Conservation (phyloP, 176 grass and related monocot genomes). For the Avena eriantha region DNA sequence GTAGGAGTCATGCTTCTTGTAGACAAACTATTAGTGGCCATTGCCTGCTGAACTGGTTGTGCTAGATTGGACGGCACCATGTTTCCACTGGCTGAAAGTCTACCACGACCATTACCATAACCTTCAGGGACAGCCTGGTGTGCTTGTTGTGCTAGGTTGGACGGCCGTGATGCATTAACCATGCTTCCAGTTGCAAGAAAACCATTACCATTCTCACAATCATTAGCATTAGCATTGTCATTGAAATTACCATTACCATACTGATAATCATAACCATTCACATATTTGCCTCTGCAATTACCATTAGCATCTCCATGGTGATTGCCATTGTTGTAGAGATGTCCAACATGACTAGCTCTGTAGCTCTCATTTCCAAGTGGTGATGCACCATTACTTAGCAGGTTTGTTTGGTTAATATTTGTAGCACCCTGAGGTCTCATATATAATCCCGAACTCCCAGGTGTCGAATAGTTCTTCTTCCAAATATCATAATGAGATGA, state of each 20-base stretch:
- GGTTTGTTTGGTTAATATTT: constrained; percentile 2
- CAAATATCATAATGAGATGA: not conserved
- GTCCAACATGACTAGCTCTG: not conserved
- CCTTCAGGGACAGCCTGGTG: too few species aligned
- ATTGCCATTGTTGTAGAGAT: not conserved
- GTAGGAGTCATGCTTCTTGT: not conserved
- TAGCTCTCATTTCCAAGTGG: not conserved
- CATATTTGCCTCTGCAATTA: not conserved
- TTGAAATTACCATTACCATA: not conserved
- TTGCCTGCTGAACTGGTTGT: not conserved
- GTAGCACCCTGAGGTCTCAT: not conserved
- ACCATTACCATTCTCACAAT: too few species aligned
- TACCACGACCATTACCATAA: too few species aligned
- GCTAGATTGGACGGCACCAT: not conserved
- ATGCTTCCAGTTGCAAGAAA: not conserved
- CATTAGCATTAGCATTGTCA: not conserved
- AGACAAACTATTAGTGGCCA: not conserved
- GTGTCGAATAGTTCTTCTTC: not conserved
- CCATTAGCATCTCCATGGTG: not conserved
- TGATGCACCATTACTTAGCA: not conserved
- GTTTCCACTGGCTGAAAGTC: too few species aligned
- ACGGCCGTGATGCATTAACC: not conserved
- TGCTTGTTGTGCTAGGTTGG: too few species aligned
- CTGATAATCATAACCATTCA: not conserved
- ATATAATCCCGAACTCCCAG: not conserved